These are phyloP conservation scores for Elaeis guineensis DNA, from an alignment of 176 grass and related monocot genomes.

Conservation along the genomic window DNA sequence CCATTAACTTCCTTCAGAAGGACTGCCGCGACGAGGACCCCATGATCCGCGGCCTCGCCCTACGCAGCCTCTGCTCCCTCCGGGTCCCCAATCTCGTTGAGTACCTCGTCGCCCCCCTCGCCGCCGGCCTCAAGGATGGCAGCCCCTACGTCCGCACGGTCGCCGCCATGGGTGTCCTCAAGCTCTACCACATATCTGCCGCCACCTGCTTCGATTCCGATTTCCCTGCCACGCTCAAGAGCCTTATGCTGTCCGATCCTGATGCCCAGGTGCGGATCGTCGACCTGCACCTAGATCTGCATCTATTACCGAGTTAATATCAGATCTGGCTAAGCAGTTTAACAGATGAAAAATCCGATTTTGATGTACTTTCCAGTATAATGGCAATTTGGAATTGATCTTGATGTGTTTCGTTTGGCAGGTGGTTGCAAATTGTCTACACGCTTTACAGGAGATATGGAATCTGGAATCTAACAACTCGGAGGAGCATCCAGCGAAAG, in stretches of 20 bases:
- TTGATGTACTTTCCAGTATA: neutral
- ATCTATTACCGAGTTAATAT: neutral
- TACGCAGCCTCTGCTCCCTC: constrained; percentile 94
- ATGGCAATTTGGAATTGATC: neutral
- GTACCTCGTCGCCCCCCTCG: constrained; percentile 84
- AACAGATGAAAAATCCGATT: neutral
- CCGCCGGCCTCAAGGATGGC: constrained; percentile 68
- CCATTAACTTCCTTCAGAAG: constrained; percentile 98
- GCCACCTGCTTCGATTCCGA: constrained; percentile 82
- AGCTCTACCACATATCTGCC: constrained; percentile 91
- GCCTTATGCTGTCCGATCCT: constrained; percentile 80
- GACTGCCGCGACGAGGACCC: constrained; percentile 95
- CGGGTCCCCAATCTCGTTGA: constrained; percentile 91
- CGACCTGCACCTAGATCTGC: constrained; percentile 1
- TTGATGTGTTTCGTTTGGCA: constrained; percentile 13
- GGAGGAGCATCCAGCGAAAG: constrained; percentile 82
- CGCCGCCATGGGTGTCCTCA: constrained; percentile 63
- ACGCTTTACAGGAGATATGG: constrained; percentile 91
- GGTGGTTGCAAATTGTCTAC: constrained; percentile 95
- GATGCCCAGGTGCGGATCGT: constrained; percentile 58
- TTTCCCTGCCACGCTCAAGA: constrained; percentile 71
- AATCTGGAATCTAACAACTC: constrained; percentile 70
- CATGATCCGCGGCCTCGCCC: constrained; percentile 86
- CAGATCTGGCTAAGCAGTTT: neutral
- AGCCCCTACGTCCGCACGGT: constrained; percentile 85